Conservation (phyloP, 1,284 basidiomycete genomes). For the Vanrija pseudolonga region DNA sequence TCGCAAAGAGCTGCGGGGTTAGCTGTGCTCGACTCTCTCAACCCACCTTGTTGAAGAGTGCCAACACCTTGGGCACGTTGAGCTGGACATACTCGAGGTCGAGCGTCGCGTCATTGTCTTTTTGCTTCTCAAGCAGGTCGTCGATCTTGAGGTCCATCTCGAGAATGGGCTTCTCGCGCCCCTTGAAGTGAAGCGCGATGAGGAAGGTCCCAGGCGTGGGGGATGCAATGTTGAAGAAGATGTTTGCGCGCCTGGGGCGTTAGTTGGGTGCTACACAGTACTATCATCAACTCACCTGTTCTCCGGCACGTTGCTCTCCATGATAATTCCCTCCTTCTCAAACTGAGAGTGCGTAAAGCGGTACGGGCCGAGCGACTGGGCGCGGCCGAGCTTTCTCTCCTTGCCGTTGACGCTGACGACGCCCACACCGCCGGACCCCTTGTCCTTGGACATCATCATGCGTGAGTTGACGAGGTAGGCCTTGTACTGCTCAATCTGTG, state of each 20-base stretch:
- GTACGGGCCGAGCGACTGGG: conserved; percentile 88
- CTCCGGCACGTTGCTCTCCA: conserved; percentile 97
- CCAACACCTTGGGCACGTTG: conserved; percentile 91
- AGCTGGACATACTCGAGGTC: conserved; percentile 97
- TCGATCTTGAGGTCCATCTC: conserved; percentile 99
- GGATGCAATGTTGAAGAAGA: conserved; percentile 97
- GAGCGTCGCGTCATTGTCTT: conserved; percentile 91
- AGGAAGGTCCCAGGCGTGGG: conserved; percentile 98
- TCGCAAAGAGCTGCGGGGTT: conserved; percentile 7
- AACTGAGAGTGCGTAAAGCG: conserved; percentile 95
- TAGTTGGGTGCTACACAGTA: no score
- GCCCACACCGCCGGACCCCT: conserved; percentile 75
- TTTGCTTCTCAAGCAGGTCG: conserved; percentile 98
- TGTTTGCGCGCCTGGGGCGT: conserved; percentile 75
- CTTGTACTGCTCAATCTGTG: conserved; percentile 98
- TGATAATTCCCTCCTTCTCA: conserved; percentile 99
- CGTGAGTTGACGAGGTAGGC: conserved; percentile 97
- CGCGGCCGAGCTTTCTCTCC: conserved; percentile 86
- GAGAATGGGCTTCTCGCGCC: conserved; percentile 96
- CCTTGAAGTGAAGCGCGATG: conserved; percentile 97
- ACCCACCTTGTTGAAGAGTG: conserved; percentile 77
- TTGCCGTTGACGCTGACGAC: conserved; percentile 95
- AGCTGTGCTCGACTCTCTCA: not conserved
- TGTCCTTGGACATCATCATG: conserved; percentile 79
- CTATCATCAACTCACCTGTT: conserved; percentile 63